Evolutionary conservation across 495 filamentous ascomycete species (phyloP).

Genomic region (Hyaloscypha bicolor): DNA sequence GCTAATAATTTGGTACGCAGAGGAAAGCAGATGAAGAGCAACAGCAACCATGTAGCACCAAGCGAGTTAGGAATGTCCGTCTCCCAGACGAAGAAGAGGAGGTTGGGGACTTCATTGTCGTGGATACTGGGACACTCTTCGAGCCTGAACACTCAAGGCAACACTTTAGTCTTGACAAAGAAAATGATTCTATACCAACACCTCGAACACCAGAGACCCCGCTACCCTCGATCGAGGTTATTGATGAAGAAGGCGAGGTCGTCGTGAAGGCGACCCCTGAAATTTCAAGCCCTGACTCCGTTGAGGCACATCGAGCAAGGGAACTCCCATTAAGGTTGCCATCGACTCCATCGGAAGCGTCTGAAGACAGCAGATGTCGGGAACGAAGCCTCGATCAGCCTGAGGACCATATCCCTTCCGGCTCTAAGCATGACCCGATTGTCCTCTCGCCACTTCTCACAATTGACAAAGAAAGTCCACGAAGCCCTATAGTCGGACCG

Average conservation of each 20-base stretch:
- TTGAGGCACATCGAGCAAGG: background rate
- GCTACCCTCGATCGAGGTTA: background rate
- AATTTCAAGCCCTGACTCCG: background rate
- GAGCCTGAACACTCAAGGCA: background rate
- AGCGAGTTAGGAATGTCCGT: background rate
- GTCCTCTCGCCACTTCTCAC: background rate
- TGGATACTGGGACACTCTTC: constrained; percentile 1
- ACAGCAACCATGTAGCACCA: background rate
- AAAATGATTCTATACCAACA: background rate
- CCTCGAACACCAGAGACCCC: background rate
- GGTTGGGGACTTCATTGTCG: constrained; percentile 2
- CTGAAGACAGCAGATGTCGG: background rate
- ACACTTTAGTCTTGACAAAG: background rate
- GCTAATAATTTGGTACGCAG: background rate
- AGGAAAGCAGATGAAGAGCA: background rate
- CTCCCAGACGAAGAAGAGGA: background rate
- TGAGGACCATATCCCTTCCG: background rate
- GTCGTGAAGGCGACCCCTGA: background rate
- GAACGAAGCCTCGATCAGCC: background rate
- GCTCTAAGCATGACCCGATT: background rate
- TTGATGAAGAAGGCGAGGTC: background rate
- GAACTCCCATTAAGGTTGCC: background rate
- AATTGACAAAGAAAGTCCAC: background rate
- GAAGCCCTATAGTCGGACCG: background rate
- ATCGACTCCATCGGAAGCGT: background rate